Conservation (phyloP, 139 green algal species). For the Trebouxia sp. region DNA sequence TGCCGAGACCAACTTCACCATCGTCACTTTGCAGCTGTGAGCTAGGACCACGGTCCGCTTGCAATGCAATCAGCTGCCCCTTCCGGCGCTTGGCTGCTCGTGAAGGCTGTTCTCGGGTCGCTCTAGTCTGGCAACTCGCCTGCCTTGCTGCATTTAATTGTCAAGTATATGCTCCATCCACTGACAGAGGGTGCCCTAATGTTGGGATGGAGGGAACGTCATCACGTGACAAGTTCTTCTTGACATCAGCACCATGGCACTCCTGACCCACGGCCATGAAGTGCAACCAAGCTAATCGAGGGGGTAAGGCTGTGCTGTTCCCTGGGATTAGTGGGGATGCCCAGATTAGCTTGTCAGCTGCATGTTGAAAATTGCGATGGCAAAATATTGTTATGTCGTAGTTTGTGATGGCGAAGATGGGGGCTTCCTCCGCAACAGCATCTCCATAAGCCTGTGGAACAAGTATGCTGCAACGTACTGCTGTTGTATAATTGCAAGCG, state of each 20-base stretch:
- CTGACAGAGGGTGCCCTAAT: not conserved
- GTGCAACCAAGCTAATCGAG: conserved; percentile 9
- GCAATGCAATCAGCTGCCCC: too few relatives aligned
- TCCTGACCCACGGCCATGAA: not conserved
- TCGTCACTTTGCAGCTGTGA: too few relatives aligned
- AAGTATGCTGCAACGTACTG: not conserved
- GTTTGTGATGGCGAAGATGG: not conserved
- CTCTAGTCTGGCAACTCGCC: too few relatives aligned
- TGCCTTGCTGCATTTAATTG: too few relatives aligned
- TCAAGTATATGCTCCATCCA: too few relatives aligned
- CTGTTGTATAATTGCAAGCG: not conserved
- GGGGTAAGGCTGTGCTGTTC: not conserved
- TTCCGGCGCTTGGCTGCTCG: too few relatives aligned
- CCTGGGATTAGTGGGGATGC: not conserved
- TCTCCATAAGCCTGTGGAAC: conserved; percentile 5
- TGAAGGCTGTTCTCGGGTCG: too few relatives aligned
- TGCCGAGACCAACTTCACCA: too few relatives aligned
- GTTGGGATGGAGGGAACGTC: not conserved
- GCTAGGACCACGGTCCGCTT: too few relatives aligned
- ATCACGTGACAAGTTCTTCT: not conserved
- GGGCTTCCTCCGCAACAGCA: conserved; percentile 5
- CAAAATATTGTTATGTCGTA: conserved; percentile 18
- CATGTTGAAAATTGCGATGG: not conserved
- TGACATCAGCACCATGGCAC: not conserved
- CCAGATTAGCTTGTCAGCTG: not conserved